Base-by-base conservation (phyloP, 352 stramenopile genomes). In the Globisporangium nagaii region DNA sequence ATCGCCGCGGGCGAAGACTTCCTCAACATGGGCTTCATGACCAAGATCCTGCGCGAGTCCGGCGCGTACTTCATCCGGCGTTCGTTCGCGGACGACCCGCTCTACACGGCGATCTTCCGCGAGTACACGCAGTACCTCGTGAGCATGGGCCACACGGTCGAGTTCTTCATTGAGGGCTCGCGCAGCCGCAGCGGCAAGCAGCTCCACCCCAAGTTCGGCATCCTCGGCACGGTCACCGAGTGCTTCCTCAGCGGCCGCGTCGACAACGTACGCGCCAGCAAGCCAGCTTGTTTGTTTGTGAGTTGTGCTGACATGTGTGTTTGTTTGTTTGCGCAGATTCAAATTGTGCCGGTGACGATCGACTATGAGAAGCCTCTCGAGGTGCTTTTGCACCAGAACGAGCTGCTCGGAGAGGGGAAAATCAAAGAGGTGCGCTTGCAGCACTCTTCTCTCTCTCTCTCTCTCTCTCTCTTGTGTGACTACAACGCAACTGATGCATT, bases 91-190 rank as follows among this genome's bases (percentile, higher is more conserved):
- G 77, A 92, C 28, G 73, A 86, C 46, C 53, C 73, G 20, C 62
- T 94, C 5, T 94, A 94, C 65, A 67, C 68, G 10, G 75, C 82
- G 12, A 65, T 94, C 36, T 94, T 94, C 60, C 70, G 75, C 35
- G 79, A 85, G 20, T 94, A 94, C 58, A 90, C 83, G 10, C 83
- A 91, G 61, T 90, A 90, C 30, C 52, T 92, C 47, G 68, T 92
- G 15, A 71, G 71, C 8, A 74, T 79, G 50, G 80, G 83, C 30
- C 82, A 92, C 56, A 89, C 79, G 37, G 68, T 94, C 50, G 84
- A 94, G 65, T 94, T 94, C 55, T 94, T 94, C 56, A 85, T 94
- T 17, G 84, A 94, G 66, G 84, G 84, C 40, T 88, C 72, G 13
- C 81, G 84, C 45, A 94, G 84, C 58, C 77, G 84, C 34, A 92